Evolutionary conservation across 768 basidiomycete genomes (phyloP), one percentile per base, ranked within the genome.

Genomic region (Pisolithus sp.): DNA sequence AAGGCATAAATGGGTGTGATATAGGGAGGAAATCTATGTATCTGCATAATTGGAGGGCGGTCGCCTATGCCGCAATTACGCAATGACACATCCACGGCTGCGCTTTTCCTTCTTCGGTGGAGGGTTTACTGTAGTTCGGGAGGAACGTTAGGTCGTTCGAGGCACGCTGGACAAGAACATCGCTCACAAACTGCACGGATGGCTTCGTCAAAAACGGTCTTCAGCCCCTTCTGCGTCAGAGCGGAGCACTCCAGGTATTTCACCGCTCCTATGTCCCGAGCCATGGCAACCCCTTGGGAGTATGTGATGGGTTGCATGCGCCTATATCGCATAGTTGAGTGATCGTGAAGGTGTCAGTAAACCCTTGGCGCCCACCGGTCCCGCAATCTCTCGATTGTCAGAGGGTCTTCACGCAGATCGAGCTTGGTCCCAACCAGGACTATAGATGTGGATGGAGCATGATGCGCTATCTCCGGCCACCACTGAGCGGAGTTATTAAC

Each of bases 131-230:
- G 59, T 7, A 17, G 52, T 18, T 43, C 40, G 45, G 23, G 40
- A 31, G 13, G 30, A 48, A 37, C 9, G 48, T 59, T 36, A 61
- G 50, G 45, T 39, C 49, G 28, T 36, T 31, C 49, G 48, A 43
- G 26, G 8, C 3, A 5, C 39, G 37, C 7, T 31, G 57, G 41
- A 28, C 26, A 42, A 34, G 40, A 40, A 6, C 12, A 48, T 36
- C 34, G 86, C 90, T 81, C 68, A 93, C 90, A 75, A 60, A 98
- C 95, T 51, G 93, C 92, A 50, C 96, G 83, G 62, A 99, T 98
- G 40, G 96, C 96, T 71, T 98, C 96, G 68, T 98, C 96, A 67
- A 99, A 99, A 41, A 99, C 96, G 53, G 88, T 94, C 82, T 99
- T 99, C 66, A 99, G 75, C 15, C 95, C 95, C 73, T 98, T 96